Evolutionary conservation across 177 flowering plant genomes (phyloP), one percentile per base, ranked within the genome.

Genomic region (Vitis hybrid): DNA sequence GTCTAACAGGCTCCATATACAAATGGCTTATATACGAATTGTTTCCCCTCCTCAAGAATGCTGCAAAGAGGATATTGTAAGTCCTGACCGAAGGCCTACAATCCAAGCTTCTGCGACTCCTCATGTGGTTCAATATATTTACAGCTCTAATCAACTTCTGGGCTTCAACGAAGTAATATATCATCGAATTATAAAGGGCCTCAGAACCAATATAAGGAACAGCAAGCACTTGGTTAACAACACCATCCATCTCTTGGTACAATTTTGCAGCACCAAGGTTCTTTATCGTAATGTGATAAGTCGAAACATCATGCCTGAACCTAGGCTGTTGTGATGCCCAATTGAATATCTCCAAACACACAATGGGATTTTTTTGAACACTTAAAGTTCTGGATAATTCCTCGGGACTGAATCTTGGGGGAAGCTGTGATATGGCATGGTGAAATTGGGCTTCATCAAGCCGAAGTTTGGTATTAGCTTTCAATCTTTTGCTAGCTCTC

Each of bases 311-410:
- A 66, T 93, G 99, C 75, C 77, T 85, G 77, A 95, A 95, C 70
- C 97, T 84, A 13, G 82, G 91, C 80, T 91, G 94, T 49, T 86
- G 87, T 6, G 93, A 77, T 14, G 99, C 98, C 88, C 91, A 91
- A 64, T 88, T 89, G 72, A 91, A 95, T 26, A 93, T 77, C 77
- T 89, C 94, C 14, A 87, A 84, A 63, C 94, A 95, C 34, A 88
- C 83, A 8, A 79, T n/a, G 50, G 98, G 98, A 68, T 95, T 90
- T 17, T 75, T 79, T 23, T 87, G 78, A 14, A 69, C 70, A 64
- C 71, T 57, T 57, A 92, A 75, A 32, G 75, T 76, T 57, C 80
- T 72, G 68, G 62, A 80, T 32, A 95, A 84, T 56, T 95, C 96
- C 75, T 91, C 91, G 9, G 89, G 66, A 26, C 81, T 76, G 69